Evolutionary conservation across 345 rosid genomes (phyloP), one percentile per base, ranked within the genome.

Genomic region (Sonneratia caseolaris): DNA sequence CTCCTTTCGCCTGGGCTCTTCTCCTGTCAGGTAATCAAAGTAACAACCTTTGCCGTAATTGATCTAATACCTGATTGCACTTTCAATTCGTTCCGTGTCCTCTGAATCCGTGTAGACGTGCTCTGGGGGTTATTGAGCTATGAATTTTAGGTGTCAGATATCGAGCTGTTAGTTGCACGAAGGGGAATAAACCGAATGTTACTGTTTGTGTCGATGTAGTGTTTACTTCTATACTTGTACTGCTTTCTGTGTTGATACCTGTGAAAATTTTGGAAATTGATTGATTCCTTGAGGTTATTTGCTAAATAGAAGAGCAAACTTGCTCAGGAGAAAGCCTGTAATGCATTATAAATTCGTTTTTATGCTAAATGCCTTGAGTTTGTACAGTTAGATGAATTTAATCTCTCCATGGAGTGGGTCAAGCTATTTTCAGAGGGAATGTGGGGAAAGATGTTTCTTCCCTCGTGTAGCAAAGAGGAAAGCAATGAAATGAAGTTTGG

Each of bases 1-100:
- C 92, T 94, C 61, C 80, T 80, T 55, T 89, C 96, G 35, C 95
- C 97, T 13, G 90, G 88, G 4, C 77, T 89, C 82, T 88, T 89
- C 73, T 81, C 97, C 70, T 90, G 96, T 81, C 92, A 82, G 36
- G 70, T 76, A 37, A 35, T 70, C 43, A 14, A 32, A 65, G 42
- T 18, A n/a, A 36, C 55, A 5, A 42, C 13, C 53, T 68, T 21
- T 22, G 19, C 53, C 16, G 19, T 42, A 68, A 12, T 22, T 10
- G 56, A 42, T 68, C 53, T 10, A 68, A 43, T 68, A 42, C 43
- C 12, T 8, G 51, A 19, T 7, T 32, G 27, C 49, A 7, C 16
- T 18, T 69, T 45, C 15, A 18, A 12, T 35, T 65, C 43, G 24
- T 18, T 3, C 7, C 27, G 2, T 24, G 15, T 47, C 51, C 15